Percentiles rank a stretch among this genome's conserved stretches.
Evolutionary conservation across 805 yeast species (phyloP).

Genomic region (Zygosaccharomyces kombuchaensis): DNA sequence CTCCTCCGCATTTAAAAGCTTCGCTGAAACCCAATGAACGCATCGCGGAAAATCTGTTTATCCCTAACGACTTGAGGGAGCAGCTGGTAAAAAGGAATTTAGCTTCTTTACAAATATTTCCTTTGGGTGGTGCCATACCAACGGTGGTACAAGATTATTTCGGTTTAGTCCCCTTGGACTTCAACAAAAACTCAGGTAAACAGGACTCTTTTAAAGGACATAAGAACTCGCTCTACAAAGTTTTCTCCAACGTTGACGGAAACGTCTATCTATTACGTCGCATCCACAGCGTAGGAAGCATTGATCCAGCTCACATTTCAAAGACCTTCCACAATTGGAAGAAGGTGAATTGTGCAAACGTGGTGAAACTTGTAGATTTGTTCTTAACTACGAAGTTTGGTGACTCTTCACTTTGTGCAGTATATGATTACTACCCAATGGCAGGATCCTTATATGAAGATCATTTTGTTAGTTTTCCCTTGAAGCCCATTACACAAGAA

Average conservation of each 20-base stretch:
- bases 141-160: slow-evolving; percentile 78
- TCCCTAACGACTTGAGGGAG: slow-evolving; percentile 69
- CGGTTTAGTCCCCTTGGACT: slow-evolving; percentile 77
- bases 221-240: slow-evolving; percentile 67
- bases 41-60: slow-evolving; percentile 62
- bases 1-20: slow-evolving; percentile 65
- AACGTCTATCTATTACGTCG: slow-evolving; percentile 70
- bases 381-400: slow-evolving; percentile 86
- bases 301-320: slow-evolving; percentile 56
- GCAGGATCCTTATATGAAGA: slow-evolving; percentile 65
- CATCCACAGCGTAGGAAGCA: slow-evolving; percentile 54
- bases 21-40: slow-evolving; percentile 69
- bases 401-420: slow-evolving; percentile 67
- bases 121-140: slow-evolving; percentile 47
- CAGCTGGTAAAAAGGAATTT: slow-evolving; percentile 67
- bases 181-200: slow-evolving; percentile 35
- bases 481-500: slow-evolving; percentile 48
- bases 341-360: slow-evolving; percentile 43
- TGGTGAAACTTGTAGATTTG: slow-evolving; percentile 70
- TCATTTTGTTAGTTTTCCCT: slow-evolving; percentile 45
- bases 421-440: slow-evolving; percentile 82
- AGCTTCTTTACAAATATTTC: slow-evolving; percentile 67
- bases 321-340: slow-evolving; percentile 63
- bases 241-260: slow-evolving; percentile 74
- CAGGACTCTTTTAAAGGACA: slow-evolving; percentile 44